phyloP scores from a whole-genome alignment of 208 protist genomes.

The Herpetomonas tarakana region DNA sequence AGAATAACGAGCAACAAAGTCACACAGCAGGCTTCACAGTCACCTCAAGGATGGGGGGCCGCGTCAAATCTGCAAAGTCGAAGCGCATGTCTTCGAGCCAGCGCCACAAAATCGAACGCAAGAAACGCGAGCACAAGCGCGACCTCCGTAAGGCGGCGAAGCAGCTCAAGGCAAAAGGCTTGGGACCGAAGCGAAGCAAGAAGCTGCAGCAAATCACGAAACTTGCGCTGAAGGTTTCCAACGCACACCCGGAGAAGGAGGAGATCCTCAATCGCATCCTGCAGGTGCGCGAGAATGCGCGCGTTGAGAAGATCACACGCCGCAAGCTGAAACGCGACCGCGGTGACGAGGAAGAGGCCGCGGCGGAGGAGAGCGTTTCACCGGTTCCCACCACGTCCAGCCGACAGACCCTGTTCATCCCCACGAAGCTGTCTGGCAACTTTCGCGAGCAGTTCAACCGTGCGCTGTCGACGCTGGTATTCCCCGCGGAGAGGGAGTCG shows the following conservation, averaged over 20 bases:
- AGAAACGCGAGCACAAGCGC: conserved; percentile 86
- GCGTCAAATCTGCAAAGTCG: conserved; percentile 63
- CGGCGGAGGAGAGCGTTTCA: conserved; percentile 15
- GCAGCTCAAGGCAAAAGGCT: conserved; percentile 68
- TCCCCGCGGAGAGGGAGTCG: conserved; percentile 28
- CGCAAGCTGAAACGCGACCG: conserved; percentile 9
- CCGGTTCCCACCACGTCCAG: conserved; percentile 8
- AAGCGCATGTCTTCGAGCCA: conserved; percentile 82
- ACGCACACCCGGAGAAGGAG: conserved; percentile 85
- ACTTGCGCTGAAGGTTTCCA: conserved; percentile 79
- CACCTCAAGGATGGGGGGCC: too few relatives aligned
- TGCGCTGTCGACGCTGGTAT: conserved; percentile 64
- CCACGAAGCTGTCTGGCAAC: conserved; percentile 51
- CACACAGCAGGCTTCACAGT: too few relatives aligned
- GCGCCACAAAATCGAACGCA: conserved; percentile 88
- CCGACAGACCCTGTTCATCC: conserved; percentile 63
- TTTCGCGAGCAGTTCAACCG: conserved; percentile 77
- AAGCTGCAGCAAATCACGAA: conserved; percentile 71
- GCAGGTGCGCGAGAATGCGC: conserved; percentile 60
- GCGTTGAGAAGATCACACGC: conserved; percentile 36
- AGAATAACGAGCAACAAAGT: too few relatives aligned
- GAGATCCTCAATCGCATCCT: conserved; percentile 74
- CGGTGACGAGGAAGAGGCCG: conserved; percentile 9
- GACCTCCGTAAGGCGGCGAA: conserved; percentile 86
- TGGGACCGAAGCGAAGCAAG: conserved; percentile 71